Conservation (phyloP, 2,329 filamentous ascomycete species). For the Trichoderma atroviride region DNA sequence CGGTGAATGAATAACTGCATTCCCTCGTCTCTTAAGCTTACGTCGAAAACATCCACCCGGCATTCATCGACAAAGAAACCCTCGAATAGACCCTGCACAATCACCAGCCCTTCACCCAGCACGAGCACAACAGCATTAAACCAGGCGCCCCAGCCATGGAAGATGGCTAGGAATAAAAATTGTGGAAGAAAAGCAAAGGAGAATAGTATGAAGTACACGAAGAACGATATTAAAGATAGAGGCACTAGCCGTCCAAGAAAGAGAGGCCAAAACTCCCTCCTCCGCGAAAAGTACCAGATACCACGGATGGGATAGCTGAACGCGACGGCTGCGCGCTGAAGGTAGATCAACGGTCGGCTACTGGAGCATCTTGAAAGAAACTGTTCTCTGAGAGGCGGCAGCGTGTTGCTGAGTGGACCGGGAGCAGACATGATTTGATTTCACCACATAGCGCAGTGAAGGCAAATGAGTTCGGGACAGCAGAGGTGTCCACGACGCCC, state of each 20-base stretch:
- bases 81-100: conserved; percentile 71
- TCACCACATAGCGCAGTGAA: not conserved
- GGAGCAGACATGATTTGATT: conserved; percentile 7
- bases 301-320: conserved; percentile 67
- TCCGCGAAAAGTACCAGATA: conserved; percentile 77
- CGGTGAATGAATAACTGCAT: not conserved
- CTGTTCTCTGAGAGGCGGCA: not conserved
- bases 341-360: conserved; percentile 45
- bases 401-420: not conserved
- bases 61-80: conserved; percentile 81
- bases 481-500: not conserved
- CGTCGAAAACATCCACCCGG: conserved; percentile 82
- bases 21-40: conserved; percentile 43
- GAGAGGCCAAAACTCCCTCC: conserved; percentile 81
- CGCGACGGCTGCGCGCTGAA: conserved; percentile 49
- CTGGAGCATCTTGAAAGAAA: not conserved
- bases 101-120: conserved; percentile 77
- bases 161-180: conserved; percentile 84
- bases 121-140: conserved; percentile 85
- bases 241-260: conserved; percentile 78
- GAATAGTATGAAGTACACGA: conserved; percentile 86
- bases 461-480: not conserved
- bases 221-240: conserved; percentile 75
- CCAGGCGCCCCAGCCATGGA: conserved; percentile 88
- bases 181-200: conserved; percentile 87